phyloP scores from a whole-genome alignment of 2,329 filamentous ascomycete species.

The Xylariaceae sp. region DNA sequence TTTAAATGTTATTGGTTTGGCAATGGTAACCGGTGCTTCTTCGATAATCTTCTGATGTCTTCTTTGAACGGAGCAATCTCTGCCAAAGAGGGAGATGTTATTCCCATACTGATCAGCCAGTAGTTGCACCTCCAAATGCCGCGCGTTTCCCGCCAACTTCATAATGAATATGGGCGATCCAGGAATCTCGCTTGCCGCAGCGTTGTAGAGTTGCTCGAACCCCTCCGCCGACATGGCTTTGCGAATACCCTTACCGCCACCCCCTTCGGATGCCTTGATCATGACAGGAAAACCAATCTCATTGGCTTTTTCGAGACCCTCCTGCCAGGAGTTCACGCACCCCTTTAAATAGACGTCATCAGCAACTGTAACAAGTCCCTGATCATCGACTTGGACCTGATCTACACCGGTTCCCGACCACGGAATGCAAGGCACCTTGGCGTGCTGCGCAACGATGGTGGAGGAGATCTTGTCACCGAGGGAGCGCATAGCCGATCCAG shows the following conservation, averaged over 20 bases:
- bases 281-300: conserved; percentile 98
- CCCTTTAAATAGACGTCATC: conserved; percentile 84
- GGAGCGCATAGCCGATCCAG: conserved; percentile 96
- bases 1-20: conserved; percentile 82
- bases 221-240: conserved; percentile 83
- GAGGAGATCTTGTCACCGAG: conserved; percentile 99
- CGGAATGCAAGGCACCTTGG: conserved; percentile 93
- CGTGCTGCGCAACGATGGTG: conserved; percentile 97
- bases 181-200: conserved; percentile 93
- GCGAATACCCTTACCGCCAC: conserved; percentile 98
- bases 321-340: conserved; percentile 83
- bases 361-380: conserved; percentile 87
- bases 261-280: conserved; percentile 99
- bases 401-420: conserved; percentile 96
- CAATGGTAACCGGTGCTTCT: conserved; percentile 96
- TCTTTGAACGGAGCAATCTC: conserved; percentile 97
- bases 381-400: conserved; percentile 69
- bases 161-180: conserved; percentile 99
- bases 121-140: conserved; percentile 95
- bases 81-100: conserved; percentile 97
- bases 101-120: conserved; percentile 98
- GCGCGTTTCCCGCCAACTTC: conserved; percentile 95
- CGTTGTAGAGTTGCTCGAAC: conserved; percentile 86
- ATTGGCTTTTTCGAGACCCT: conserved; percentile 80
- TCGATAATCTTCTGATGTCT: conserved; percentile 99